Base-by-base conservation (phyloP, 140 eudicot species). In the Flaveria floridana region DNA sequence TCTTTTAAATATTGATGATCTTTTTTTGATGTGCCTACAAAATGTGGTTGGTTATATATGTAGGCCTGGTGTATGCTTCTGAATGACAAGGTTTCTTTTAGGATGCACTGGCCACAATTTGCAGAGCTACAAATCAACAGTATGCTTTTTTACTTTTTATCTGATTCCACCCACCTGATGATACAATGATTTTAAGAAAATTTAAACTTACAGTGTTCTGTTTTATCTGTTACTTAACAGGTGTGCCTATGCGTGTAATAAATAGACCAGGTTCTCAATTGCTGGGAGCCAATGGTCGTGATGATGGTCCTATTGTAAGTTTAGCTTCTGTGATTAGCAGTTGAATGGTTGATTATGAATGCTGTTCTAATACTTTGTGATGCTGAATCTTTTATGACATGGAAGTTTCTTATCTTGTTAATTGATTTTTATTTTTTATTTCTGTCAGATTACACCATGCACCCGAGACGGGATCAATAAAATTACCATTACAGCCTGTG, bases 11-110 rank as follows among this genome's bases (percentile, higher is more conserved):
- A n/a, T 11, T 20, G 73, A 76, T 30, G 71, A 56, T 68, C 6
- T 14, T 18, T 41, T 53, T 20, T 41, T 46, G 6, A 53, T 10
- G 48, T 65, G 66, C 57, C 61, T 53, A 57, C 75, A 47, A 74
- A 71, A 68, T 57, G 28, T 75, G 44, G 51, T 58, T 61, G 70
- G 66, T 56, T 81, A 15, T 83, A 62, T 66, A 14, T 77, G 69
- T 67, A 93, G 98, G 98, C 95, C 9, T 93, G 96, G 98, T 93
- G 98, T 83, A 89, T 93, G 87, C 98, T 93, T 75, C 87, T 93
- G 42, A 93, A 93, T 78, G 98, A 93, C 82, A 93, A 93, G 86
- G 98, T 93, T 76, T 74, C 84, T 4, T 89, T 86, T 82, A 89
- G 98, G 87, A 86, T 93, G 93, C 98, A 93, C 77, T 93, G 98